Evolutionary conservation across 768 basidiomycete species (phyloP).

Genomic region (Collybia sordida): DNA sequence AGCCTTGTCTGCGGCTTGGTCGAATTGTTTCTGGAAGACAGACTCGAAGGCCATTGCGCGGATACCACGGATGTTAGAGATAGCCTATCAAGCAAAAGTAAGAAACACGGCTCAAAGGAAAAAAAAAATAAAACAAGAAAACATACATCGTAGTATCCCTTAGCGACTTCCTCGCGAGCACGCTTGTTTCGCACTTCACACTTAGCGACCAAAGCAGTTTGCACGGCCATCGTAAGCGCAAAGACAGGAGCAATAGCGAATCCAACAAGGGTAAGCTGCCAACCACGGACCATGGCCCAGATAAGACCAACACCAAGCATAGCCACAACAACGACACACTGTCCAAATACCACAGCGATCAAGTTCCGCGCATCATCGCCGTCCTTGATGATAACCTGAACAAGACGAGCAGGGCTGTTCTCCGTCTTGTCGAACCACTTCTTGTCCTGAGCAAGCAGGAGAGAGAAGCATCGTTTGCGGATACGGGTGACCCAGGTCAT

Average conservation of each 20-base stretch:
- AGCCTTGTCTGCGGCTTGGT: constrained; percentile 58
- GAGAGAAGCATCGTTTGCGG: constrained; percentile 53
- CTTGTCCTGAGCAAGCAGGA: constrained; percentile 79
- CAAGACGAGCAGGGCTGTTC: constrained; percentile 59
- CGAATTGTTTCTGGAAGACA: constrained; percentile 70
- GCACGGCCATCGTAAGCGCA: constrained; percentile 68
- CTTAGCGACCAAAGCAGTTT: constrained; percentile 67
- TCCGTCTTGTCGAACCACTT: constrained; percentile 77
- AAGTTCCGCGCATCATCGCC: constrained; percentile 84
- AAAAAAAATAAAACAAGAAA: constrained; percentile 6
- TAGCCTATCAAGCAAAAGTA: constrained; percentile 41
- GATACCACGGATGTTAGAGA: constrained; percentile 84
- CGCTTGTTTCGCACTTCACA: constrained; percentile 82
- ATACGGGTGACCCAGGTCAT: constrained; percentile 74
- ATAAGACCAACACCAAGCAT: constrained; percentile 85
- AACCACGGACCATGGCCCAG: constrained; percentile 87
- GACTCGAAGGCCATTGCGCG: constrained; percentile 82
- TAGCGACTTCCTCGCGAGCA: constrained; percentile 82
- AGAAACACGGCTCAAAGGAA: neutral
- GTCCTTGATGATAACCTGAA: constrained; percentile 83
- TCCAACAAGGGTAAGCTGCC: constrained; percentile 92
- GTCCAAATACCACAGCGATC: constrained; percentile 69
- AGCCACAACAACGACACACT: constrained; percentile 67
- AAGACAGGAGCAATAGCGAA: constrained; percentile 87
- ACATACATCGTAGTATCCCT: constrained; percentile 81